Base-by-base conservation (phyloP, 441 rosid genomes). In the Geranium incanum region DNA sequence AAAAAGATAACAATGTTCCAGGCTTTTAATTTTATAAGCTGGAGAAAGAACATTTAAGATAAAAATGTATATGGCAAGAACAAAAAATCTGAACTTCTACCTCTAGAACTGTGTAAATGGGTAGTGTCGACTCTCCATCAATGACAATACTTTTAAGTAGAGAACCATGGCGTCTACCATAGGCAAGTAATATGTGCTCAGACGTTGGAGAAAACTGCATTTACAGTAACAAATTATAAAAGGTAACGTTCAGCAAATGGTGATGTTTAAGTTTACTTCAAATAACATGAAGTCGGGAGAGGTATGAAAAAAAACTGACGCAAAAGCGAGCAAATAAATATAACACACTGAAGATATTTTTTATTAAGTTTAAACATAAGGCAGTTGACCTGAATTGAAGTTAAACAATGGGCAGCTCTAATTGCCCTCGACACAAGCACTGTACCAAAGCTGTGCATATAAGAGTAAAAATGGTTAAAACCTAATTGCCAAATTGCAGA, bases 351-450 rank as follows among this genome's bases (percentile, higher is more conserved):
- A 28, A 28, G 33, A 28, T 28, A 28, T 28, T 28, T 28, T 28
- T 28, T 28, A 28, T 28, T 28, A 28, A 28, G 33, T 28, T 28
- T 28, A 28, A 28, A 28, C 33, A 12, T 28, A 1, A 36, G 13
- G 68, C 18, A 65, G 36, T 89, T 66, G 60, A 89, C 98, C 97
- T 93, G 98, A 64, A 93, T 93, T 36, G 97, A 93, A 70, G 98
- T 93, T 81, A 91, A 84, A 80, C 96, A 93, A 75, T 91, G 97
- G 21, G 96, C 96, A 81, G 97, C 97, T 84, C 94, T 84, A 64
- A 91, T 84, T 28, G 89, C 89, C 38, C 93, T 84, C 50, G 98
- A 91, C 76, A 81, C 88, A 66, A 91, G 98, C 76, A 91, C 96
- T 12, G 75, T 76, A 75, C 94, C 97, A 79, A 91, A 93, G 45